Evolutionary conservation across 129 eudicot genomes (phyloP), one percentile per base, ranked within the genome.

Genomic region (Centaurea solstitialis): DNA sequence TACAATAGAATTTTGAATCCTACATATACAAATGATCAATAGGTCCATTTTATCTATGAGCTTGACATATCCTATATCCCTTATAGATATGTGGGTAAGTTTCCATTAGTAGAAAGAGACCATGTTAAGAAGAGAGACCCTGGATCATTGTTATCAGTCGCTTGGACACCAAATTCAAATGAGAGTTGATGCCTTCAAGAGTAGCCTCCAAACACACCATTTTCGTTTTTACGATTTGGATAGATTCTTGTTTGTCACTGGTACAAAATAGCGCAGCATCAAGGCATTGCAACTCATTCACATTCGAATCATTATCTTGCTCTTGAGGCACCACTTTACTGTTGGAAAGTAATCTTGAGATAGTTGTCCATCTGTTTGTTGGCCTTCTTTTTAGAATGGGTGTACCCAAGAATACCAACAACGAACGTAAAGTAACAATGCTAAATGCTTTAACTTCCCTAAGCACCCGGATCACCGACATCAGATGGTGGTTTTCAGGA

Each of bases 111-210:
- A 40, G 62, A 73, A 40, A 39, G 90, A 89, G 73, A 89, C 30
- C 65, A 84, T 62, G 76, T 84, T 87, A 28, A 87, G 81, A 3
- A 87, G 78, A 22, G 86, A 84, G 12, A 62, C 84, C 50, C 90
- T 70, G 4, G 81, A n/a, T n/a, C n/a, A n/a, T 74, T 37, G 68
- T 57, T 18, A 87, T 84, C 9, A 81, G 50, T 45, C 41, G 18
- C 73, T 83, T 87, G 9, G 75, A 87, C 41, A 84, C 21, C 74
- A 50, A 37, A 41, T 87, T 84, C 17, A 77, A 37, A 2, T 73
- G 76, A 64, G 73, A 80, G 41, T 74, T 68, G 57, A 84, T 10
- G 72, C 61, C 47, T 35, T 78, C 86, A 41, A 81, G 37, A 41
- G 72, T 75, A 7, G 11, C 62, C 64, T 84, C 88, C 41, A 81